Evolutionary conservation across 495 filamentous ascomycete species (phyloP), one percentile per base, ranked within the genome.

Genomic region (Diplogelasinospora grovesii): DNA sequence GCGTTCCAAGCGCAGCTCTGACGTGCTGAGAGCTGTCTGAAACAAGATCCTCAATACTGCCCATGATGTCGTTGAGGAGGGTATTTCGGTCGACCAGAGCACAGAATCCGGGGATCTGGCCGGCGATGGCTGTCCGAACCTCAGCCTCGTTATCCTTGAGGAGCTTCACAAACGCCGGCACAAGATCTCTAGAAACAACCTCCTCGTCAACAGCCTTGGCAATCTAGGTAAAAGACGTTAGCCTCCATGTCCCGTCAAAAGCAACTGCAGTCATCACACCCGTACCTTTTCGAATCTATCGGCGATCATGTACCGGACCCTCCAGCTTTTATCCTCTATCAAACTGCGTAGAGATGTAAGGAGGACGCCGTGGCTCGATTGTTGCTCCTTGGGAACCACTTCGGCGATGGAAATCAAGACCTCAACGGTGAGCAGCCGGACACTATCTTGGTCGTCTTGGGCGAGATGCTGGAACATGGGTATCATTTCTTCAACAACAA

Each of bases 281-380:
- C 56, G 27, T 57, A 89, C 89, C 86, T 97, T 97, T 64, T 97
- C 92, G 55, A 94, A 98, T 65, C 88, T 76, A 63, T 98, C 92
- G 21, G 93, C 92, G 44, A 98, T 93, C 93, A 97, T 98, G 62
- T 97, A 98, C 60, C 92, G 77, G 35, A 98, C 92, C 52, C 92
- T 79, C 92, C 92, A 98, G 67, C 93, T 96, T 74, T 96, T 96
- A 60, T 98, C 92, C 56, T 95, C 89, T 65, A 97, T 95, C 48
- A 98, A 66, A 64, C 73, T 92, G 49, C 92, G 82, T 56, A 98
- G 64, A 37, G 92, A 88, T 15, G 85, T 88, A 53, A 98, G 70
- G 41, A 98, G 67, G 31, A 95, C 86, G 27, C 88, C 89, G 59
- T 97, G 90, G 70, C 89, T 96, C 25, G 84, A 81, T 64, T 97